These are phyloP conservation scores for Apophysomyces variabilis DNA, from an alignment of 371 early-diverging fungal species.

Conservation along the genomic window DNA sequence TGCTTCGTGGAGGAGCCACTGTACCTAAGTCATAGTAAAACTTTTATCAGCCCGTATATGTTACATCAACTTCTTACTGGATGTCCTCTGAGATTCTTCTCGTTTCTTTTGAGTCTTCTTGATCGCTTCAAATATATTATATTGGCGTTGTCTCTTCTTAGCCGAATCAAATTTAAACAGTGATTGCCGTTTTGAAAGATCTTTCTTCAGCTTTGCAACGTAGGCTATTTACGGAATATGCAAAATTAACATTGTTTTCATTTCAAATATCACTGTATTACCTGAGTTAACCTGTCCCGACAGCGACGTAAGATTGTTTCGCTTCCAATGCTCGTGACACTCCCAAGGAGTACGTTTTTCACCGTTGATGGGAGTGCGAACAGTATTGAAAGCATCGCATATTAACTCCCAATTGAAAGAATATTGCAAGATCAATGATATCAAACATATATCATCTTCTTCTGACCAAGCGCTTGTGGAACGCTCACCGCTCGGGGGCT, in stretches of 20 bases:
- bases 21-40: slow-evolving; percentile 16
- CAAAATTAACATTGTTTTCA: slow-evolving; percentile 16
- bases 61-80: slow-evolving; percentile 17
- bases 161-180: slow-evolving; percentile 45
- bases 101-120: slow-evolving; percentile 55
- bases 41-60: background rate
- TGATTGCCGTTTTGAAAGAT: slow-evolving; percentile 33
- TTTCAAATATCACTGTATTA: slow-evolving; percentile 19
- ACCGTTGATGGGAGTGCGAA: slow-evolving; percentile 55
- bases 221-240: slow-evolving; percentile 21
- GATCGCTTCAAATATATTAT: slow-evolving; percentile 53
- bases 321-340: slow-evolving; percentile 61
- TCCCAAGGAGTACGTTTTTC: slow-evolving; percentile 73
- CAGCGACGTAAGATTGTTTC: slow-evolving; percentile 44
- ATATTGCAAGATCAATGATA: slow-evolving; percentile 58
- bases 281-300: slow-evolving; percentile 57
- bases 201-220: slow-evolving; percentile 30
- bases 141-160: slow-evolving; percentile 41
- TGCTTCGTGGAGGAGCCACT: slow-evolving; percentile 44
- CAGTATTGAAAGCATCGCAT: slow-evolving; percentile 61
- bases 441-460: slow-evolving; percentile 73
- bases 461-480: slow-evolving; percentile 58
- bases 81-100: slow-evolving; percentile 47
- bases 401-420: slow-evolving; percentile 76
- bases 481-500: slow-evolving; percentile 25